phyloP scores from a whole-genome alignment of 1,284 basidiomycete species.

The Neonothopanus nambi region DNA sequence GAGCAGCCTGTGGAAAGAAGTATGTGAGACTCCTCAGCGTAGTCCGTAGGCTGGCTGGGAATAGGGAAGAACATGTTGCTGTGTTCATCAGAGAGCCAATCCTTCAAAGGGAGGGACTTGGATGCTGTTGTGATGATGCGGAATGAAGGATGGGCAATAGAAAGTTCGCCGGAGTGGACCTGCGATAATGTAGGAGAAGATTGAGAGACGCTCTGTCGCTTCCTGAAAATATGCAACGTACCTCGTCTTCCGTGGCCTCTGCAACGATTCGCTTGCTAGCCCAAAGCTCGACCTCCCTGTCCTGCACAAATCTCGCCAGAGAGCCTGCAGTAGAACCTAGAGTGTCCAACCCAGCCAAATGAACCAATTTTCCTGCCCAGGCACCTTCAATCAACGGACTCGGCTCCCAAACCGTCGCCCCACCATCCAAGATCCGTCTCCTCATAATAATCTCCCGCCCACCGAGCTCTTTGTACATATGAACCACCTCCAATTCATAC shows the following conservation, averaged over 20 bases:
- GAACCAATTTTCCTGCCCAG: conserved; percentile 56
- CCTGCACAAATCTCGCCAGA: conserved; percentile 56
- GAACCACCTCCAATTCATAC: conserved; percentile 57
- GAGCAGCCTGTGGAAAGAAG: conserved; percentile 46
- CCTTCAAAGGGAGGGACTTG: conserved; percentile 58
- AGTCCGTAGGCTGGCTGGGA: conserved; percentile 57
- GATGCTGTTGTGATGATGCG: conserved; percentile 62
- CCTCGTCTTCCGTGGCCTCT: conserved; percentile 47
- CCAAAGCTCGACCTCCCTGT: conserved; percentile 65
- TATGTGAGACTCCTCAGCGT: conserved; percentile 46
- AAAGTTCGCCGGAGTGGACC: conserved; percentile 42
- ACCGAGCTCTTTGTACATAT: conserved; percentile 70
- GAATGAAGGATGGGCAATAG: conserved; percentile 56
- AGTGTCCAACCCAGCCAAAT: conserved; percentile 60
- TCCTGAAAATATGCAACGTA: conserved; percentile 20
- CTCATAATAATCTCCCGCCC: conserved; percentile 66
- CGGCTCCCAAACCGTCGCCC: conserved; percentile 63
- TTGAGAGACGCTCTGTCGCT: neutral
- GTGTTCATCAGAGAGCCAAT: conserved; percentile 66
- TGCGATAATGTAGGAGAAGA: conserved; percentile 20
- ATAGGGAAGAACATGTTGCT: conserved; percentile 70
- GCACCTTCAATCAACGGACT: conserved; percentile 60
- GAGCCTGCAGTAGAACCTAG: conserved; percentile 60
- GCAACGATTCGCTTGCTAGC: conserved; percentile 58
- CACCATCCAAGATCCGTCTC: conserved; percentile 48